Percentiles rank a stretch among this genome's conserved stretches.
These are phyloP conservation scores for Vitis hybrid DNA, from an alignment of 177 flowering plant species.

Conservation along the genomic window DNA sequence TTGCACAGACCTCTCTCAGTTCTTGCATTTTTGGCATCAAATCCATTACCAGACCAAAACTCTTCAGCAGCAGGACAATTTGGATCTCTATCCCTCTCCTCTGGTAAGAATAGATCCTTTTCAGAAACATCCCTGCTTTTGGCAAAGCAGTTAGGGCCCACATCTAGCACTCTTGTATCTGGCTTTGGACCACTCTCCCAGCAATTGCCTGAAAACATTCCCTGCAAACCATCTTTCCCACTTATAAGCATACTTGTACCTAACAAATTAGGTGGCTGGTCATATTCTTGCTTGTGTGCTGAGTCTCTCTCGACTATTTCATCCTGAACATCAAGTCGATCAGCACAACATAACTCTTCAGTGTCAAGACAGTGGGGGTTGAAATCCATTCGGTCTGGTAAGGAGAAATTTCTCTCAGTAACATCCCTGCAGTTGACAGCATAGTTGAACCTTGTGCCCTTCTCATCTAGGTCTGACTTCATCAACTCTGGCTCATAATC, in stretches of 20 bases:
- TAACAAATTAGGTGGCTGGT: not conserved
- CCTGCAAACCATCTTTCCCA: not conserved
- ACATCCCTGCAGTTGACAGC: too few relatives aligned
- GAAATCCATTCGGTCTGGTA: too few relatives aligned
- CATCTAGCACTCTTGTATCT: not conserved
- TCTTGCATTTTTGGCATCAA: conserved; percentile 4
- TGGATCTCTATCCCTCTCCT: conserved; percentile 2
- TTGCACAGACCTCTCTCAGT: conserved; percentile 15
- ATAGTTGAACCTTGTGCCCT: too few relatives aligned
- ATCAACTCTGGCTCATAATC: too few relatives aligned
- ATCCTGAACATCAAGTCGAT: too few relatives aligned
- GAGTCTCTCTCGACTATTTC: too few relatives aligned
- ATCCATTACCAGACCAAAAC: conserved; percentile 8
- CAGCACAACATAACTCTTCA: too few relatives aligned
- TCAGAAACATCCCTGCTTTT: not conserved
- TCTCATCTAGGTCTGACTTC: too few relatives aligned
- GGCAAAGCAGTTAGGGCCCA: not conserved
- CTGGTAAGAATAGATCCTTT: not conserved
- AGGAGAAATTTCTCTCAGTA: too few relatives aligned
- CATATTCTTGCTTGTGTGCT: too few relatives aligned
- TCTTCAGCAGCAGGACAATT: not conserved
- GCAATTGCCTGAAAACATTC: not conserved
- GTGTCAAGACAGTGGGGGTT: too few relatives aligned
- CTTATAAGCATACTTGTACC: not conserved
- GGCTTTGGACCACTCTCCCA: not conserved